Evolutionary conservation across 2,329 filamentous ascomycete species (phyloP).

Genomic region (Colletotrichum tabaci): DNA sequence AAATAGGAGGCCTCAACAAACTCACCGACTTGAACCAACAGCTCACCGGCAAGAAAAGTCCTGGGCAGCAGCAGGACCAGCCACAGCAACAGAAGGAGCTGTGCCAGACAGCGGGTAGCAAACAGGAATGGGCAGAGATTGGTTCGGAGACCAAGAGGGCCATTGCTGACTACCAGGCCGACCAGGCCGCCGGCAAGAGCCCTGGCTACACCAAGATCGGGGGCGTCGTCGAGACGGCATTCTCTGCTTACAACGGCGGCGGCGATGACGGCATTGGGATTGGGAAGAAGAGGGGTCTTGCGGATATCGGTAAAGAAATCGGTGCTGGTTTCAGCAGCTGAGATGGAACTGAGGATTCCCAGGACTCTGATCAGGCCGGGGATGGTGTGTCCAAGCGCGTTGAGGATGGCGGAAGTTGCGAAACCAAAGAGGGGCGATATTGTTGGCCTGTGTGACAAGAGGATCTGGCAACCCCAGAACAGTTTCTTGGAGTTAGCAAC

Average conservation of each 20-base stretch:
- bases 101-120: not conserved
- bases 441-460: not conserved
- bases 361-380: not conserved
- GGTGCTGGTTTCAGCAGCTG: not conserved
- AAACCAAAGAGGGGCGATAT: not conserved
- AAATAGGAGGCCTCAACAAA: constrained; percentile 47
- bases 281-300: constrained; percentile 29
- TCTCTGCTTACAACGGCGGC: constrained; percentile 47
- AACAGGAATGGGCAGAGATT: constrained; percentile 34
- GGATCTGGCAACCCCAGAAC: not conserved
- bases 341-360: not conserved
- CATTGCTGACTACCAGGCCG: constrained; percentile 33
- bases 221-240: constrained; percentile 46
- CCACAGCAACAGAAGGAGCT: constrained; percentile 20
- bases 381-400: constrained; percentile 9
- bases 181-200: constrained; percentile 36
- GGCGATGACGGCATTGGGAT: constrained; percentile 23
- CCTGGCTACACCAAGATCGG: constrained; percentile 41
- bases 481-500: not conserved
- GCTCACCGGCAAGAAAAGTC: constrained; percentile 42
- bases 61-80: constrained; percentile 27
- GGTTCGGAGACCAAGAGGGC: constrained; percentile 39
- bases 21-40: constrained; percentile 44
- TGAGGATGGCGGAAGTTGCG: not conserved
- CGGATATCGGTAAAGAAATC: constrained; percentile 38